Conservation (phyloP, 2,329 filamentous ascomycete species). For the Arachnopeziza araneosa region DNA sequence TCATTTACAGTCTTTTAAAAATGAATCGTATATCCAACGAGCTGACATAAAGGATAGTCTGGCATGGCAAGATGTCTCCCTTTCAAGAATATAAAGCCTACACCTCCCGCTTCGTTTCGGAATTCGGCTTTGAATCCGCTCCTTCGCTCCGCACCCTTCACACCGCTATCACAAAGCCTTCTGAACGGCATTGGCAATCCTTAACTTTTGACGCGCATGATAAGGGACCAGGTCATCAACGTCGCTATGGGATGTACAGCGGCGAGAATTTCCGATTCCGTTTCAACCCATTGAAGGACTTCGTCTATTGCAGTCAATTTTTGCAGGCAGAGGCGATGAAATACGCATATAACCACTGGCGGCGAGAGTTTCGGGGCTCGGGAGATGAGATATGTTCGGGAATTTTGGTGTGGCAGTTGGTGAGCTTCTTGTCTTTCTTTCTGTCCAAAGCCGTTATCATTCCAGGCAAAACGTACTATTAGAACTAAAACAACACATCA, state of each 20-base stretch:
- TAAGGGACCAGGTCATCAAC: conserved; percentile 48
- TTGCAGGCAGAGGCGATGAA: conserved; percentile 28
- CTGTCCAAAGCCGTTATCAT: too few relatives aligned
- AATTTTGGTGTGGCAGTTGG: conserved; percentile 53
- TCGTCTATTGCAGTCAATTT: conserved; percentile 27
- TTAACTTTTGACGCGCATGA: conserved; percentile 50
- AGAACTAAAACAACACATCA: background rate
- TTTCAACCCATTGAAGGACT: conserved; percentile 22
- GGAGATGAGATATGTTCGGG: conserved; percentile 46
- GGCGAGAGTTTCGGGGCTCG: conserved; percentile 20
- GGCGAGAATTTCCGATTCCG: conserved; percentile 28
- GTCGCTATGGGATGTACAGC: conserved; percentile 38
- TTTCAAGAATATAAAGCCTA: conserved; percentile 45
- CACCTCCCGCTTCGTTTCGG: conserved; percentile 47
- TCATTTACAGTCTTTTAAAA: background rate
- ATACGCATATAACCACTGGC: conserved; percentile 27
- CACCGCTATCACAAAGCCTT: conserved; percentile 42
- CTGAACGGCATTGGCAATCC: conserved; percentile 42
- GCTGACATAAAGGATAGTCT: conserved; percentile 32
- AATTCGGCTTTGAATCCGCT: conserved; percentile 50
- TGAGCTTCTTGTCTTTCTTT: background rate
- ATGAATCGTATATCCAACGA: background rate
- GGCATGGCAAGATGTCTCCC: conserved; percentile 48
- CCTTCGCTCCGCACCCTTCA: conserved; percentile 40
- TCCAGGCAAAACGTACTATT: too few relatives aligned